phyloP scores from a whole-genome alignment of 2,329 filamentous ascomycete species.

The Neofusicoccum sp. region DNA sequence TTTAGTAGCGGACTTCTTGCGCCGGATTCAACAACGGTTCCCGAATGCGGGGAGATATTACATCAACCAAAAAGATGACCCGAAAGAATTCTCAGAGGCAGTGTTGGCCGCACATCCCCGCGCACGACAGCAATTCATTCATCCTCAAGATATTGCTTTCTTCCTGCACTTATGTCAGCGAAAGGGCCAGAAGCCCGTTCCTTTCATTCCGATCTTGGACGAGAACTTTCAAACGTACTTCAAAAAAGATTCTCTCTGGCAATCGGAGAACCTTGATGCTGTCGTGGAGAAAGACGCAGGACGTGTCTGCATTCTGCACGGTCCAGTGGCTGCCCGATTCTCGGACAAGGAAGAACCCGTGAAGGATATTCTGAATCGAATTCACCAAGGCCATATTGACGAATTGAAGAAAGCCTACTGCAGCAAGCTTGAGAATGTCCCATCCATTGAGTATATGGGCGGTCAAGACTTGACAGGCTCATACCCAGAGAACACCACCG shows the following conservation, averaged over 20 bases:
- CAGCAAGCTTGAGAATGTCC: conserved; percentile 18
- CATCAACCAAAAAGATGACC: neutral
- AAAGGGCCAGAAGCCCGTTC: conserved; percentile 39
- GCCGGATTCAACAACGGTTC: conserved; percentile 40
- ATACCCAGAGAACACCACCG: neutral
- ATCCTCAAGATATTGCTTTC: conserved; percentile 28
- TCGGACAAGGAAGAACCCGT: conserved; percentile 29
- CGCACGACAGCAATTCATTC: conserved; percentile 15
- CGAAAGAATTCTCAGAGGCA: neutral
- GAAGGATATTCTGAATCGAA: conserved; percentile 25
- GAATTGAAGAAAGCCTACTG: conserved; percentile 22
- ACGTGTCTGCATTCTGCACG: conserved; percentile 41
- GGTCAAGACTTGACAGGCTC: conserved; percentile 6
- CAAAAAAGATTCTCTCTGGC: conserved; percentile 47
- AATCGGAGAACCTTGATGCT: conserved; percentile 41
- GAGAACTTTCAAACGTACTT: conserved; percentile 44
- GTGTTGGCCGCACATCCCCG: neutral
- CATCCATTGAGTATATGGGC: conserved; percentile 26
- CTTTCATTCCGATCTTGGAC: conserved; percentile 41
- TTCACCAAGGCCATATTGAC: conserved; percentile 25
- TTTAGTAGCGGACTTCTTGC: conserved; percentile 87
- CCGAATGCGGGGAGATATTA: conserved; percentile 9
- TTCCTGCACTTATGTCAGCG: conserved; percentile 37
- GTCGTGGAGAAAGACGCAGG: conserved; percentile 39
- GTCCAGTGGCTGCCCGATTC: conserved; percentile 38